Base-by-base conservation (phyloP, 371 early-diverging fungal species). In the Blakeslea trispora region DNA sequence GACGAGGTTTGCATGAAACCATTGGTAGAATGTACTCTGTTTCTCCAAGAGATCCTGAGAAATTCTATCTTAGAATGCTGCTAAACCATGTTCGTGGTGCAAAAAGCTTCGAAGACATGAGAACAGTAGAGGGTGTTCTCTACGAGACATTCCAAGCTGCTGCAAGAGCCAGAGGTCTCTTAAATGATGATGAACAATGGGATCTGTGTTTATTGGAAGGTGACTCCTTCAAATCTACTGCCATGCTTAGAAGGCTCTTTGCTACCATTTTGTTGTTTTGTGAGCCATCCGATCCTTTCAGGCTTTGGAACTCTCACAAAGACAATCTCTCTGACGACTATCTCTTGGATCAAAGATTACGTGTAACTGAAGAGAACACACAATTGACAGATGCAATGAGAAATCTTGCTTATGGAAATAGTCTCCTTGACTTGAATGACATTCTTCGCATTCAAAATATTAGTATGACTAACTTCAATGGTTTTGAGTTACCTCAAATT, bases 21-120 rank as follows among this genome's bases (percentile, higher is more conserved):
- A 47, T 74, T 39, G 50, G 57, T 14, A 42, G 62, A 10, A 45
- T 74, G 6, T 61, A 64, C 28, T 51, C 58, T 0, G 46, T 50
- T 5, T 61, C 47, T 15, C 64, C 64, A n/a, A 63, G 31, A 19
- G 66, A 61, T 22, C 21, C 50, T 8, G 61, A 70, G 22, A 63
- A 48, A 24, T 66, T 14, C 40, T 56, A 59, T 45, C 52, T 70
- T n/a, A 50, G 63, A 0, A 32, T 63, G 18, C 19, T 69, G 19
- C 48, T 70, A 11, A 13, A 45, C 10, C 39, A 59, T 28, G 52
- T 57, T n/a, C 34, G 6, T 43, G 65, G 65, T 6, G 55, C 57
- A 5, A 62, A 39, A 9, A 31, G 50, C 21, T 70, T 58, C 45
- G 31, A 43, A 10, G 41, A 57, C 28, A n/a, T 70, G 19, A 34